Evolutionary conservation across 305 asterid species (phyloP), one percentile per base, ranked within the genome.

Genomic region (Fraxinus ornus): DNA sequence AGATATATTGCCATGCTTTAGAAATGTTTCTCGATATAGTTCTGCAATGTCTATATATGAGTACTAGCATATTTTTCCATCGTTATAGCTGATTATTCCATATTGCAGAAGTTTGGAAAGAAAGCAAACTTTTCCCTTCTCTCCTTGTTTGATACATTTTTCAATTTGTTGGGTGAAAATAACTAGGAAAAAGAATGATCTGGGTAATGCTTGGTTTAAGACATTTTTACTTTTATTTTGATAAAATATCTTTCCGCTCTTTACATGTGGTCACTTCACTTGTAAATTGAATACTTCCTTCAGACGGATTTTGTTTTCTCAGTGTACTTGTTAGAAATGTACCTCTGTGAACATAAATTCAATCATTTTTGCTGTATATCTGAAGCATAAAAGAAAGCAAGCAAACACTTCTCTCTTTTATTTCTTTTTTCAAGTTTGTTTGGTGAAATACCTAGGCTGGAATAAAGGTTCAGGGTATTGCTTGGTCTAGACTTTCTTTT

Each of bases 261-360:
- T 7, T 52, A 62, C 71, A 21, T n/a, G 32, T 22, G 72, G 71
- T 62, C 72, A 62, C 72, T 62, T 62, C 72, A 62, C 72, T 62
- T 24, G 32, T 62, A 62, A 62, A 21, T 62, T 24, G 17, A 8
- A 21, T 62, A 22, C 72, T 62, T 62, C 72, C 32, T 62, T 7
- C 72, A 2, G 28, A 22, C 32, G 3, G 15, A 24, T 21, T 62
- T 62, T 62, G 32, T 24, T 62, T 62, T 62, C 66, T n/a, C 26
- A 55, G 72, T 28, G 37, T 68, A 28, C 36, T 68, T 13, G 36
- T 24, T 68, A 28, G n/a, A 9, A 26, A 0, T 94, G 88, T 81
- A 93, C 94, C 82, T 93, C 98, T 36, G 91, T 94, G 93, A 93
- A 94, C 77, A 91, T 28, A 68, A 28, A 24, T 62, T 62, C 32